These are phyloP conservation scores for Cladophialophora bantiana DNA, from an alignment of 2,329 filamentous ascomycete species.

Conservation along the genomic window DNA sequence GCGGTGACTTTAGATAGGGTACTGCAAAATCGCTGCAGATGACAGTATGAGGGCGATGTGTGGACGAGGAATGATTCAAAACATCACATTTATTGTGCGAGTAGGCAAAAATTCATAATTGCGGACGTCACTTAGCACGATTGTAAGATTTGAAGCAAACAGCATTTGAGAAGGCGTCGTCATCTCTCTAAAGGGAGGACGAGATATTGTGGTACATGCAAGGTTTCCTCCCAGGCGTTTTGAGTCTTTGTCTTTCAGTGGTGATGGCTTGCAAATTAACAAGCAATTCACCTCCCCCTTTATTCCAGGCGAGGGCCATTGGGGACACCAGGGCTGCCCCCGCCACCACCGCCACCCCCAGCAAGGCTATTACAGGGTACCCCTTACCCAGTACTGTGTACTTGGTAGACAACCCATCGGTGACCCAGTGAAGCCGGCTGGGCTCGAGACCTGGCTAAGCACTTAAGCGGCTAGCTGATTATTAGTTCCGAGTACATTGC, in stretches of 20 bases:
- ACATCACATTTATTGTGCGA: background rate
- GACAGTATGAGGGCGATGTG: background rate
- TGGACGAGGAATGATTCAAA: background rate
- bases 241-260: background rate
- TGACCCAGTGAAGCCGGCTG: too few species aligned
- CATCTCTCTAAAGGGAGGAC: background rate
- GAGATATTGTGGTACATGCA: background rate
- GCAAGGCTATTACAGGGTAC: too few species aligned
- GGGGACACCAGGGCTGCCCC: too few species aligned
- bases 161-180: background rate
- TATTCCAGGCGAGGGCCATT: too few species aligned
- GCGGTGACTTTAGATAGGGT: constrained; percentile 61
- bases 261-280: too few species aligned
- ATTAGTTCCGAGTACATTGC: background rate
- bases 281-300: too few species aligned
- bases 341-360: too few species aligned
- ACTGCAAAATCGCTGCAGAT: background rate
- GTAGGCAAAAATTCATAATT: background rate
- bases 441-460: background rate
- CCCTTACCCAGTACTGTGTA: too few species aligned
- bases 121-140: background rate
- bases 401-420: too few species aligned
- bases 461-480: constrained; percentile 8
- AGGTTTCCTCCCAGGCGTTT: background rate
- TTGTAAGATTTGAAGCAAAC: background rate